phyloP scores from a whole-genome alignment of 306 rosid species.

The Malus sylvestris region DNA sequence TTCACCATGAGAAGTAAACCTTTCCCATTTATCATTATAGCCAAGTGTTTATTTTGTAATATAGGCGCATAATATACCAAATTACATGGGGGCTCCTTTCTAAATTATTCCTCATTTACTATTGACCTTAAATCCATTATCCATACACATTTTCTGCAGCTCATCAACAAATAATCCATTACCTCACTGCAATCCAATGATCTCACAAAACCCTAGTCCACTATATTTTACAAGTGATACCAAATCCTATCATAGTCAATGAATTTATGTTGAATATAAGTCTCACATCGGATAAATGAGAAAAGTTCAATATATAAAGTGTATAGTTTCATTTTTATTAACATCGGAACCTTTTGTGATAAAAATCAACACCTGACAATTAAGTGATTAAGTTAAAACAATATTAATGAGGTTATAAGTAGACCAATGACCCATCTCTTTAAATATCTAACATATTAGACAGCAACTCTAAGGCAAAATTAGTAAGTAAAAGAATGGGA shows the following conservation, averaged over 20 bases:
- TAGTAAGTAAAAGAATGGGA: neutral
- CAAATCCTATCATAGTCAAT: neutral
- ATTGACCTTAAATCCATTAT: neutral
- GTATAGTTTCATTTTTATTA: too few relatives aligned
- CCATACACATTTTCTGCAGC: neutral
- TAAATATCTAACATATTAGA: neutral
- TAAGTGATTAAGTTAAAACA: too few relatives aligned
- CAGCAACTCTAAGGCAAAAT: neutral
- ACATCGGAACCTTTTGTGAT: fast-evolving
- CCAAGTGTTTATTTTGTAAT: neutral
- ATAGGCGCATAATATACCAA: neutral
- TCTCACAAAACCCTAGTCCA: neutral
- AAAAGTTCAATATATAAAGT: too few relatives aligned
- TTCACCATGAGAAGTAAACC: too few relatives aligned
- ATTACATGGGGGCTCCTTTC: neutral
- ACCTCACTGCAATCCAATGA: too few relatives aligned
- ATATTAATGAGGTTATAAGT: too few relatives aligned
- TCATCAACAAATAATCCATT: neutral
- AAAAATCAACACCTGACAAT: too few relatives aligned
- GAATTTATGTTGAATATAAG: neutral
- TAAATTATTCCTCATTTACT: too few relatives aligned
- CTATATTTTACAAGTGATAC: neutral
- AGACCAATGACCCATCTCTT: too few relatives aligned
- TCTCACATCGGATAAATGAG: too few relatives aligned
- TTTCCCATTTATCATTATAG: neutral